Evolutionary conservation across 2,329 filamentous ascomycete genomes (phyloP).

Genomic region (Colletotrichum coccodes): DNA sequence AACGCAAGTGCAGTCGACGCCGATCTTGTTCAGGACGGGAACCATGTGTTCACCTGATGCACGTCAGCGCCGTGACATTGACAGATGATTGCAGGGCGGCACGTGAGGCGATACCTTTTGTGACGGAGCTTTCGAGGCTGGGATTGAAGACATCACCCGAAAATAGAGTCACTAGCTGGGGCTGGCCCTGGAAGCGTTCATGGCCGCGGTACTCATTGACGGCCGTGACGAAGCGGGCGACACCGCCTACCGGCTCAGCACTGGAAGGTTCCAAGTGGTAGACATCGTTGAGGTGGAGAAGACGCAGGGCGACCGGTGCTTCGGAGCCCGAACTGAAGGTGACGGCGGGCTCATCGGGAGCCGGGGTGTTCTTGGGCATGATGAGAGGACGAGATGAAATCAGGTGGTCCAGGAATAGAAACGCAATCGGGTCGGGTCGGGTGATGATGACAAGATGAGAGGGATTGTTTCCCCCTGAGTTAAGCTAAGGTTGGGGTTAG

Average conservation of each 20-base stretch:
- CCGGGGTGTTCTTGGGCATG: slow-evolving; percentile 31
- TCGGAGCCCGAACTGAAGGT: slow-evolving; percentile 44
- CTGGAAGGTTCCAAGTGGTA: slow-evolving; percentile 85
- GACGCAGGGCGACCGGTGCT: slow-evolving; percentile 73
- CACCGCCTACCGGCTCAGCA: slow-evolving; percentile 84
- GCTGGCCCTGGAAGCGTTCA: slow-evolving; percentile 68
- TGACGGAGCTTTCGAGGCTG: slow-evolving; percentile 87
- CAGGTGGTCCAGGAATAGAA: slow-evolving; percentile 14
- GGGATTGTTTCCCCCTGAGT: slow-evolving; percentile 9
- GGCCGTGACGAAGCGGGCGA: slow-evolving; percentile 82
- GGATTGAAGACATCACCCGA: slow-evolving; percentile 95
- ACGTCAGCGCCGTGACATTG: background rate
- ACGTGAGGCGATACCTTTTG: slow-evolving; percentile 69
- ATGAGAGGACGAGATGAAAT: background rate
- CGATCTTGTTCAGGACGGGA: slow-evolving; percentile 80
- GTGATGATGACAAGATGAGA: background rate
- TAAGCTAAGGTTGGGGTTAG: background rate
- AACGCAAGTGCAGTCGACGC: slow-evolving; percentile 83
- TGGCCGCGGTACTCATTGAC: slow-evolving; percentile 78
- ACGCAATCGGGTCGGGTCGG: background rate
- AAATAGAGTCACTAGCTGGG: slow-evolving; percentile 81
- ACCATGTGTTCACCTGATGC: slow-evolving; percentile 82
- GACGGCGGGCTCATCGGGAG: slow-evolving; percentile 34
- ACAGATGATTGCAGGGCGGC: background rate
- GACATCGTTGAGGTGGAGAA: slow-evolving; percentile 93